A percentile compares a stretch with the other conserved stretches of the same genome.
phyloP scores from a whole-genome alignment of 192 early-diverging fungal species.

The Podila verticillata region DNA sequence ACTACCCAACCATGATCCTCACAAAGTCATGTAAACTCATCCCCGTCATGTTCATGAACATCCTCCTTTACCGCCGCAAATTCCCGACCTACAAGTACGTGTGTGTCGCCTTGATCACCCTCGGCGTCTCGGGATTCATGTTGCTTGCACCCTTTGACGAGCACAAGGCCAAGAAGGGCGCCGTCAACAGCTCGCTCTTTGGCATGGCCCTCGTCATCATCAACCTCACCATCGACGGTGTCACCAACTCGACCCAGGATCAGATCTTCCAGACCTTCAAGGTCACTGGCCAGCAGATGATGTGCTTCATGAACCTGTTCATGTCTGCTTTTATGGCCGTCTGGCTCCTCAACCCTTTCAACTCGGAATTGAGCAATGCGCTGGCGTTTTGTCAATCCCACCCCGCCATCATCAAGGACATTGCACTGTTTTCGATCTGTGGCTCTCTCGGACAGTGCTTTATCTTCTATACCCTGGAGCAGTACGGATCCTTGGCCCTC shows the following conservation, averaged over 20 bases:
- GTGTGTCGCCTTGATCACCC: conserved; percentile 87
- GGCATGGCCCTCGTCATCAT: conserved; percentile 85
- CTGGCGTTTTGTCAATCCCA: conserved; percentile 81
- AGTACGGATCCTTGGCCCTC: conserved; percentile 87
- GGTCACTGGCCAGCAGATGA: conserved; percentile 93
- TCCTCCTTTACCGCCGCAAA: conserved; percentile 86
- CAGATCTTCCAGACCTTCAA: conserved; percentile 87
- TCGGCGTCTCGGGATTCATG: conserved; percentile 94
- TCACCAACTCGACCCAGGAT: conserved; percentile 96
- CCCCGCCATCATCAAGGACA: conserved; percentile 83
- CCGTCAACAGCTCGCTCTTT: conserved; percentile 71
- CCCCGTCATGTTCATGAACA: conserved; percentile 96
- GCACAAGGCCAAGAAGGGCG: conserved; percentile 51
- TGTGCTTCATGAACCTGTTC: conserved; percentile 96
- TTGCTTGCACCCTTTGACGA: conserved; percentile 71
- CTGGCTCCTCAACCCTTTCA: conserved; percentile 86
- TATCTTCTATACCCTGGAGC: conserved; percentile 94
- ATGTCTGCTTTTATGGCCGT: conserved; percentile 73
- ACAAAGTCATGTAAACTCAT: conserved; percentile 98
- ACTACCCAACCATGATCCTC: conserved; percentile 97
- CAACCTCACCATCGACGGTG: conserved; percentile 92
- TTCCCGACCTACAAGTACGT: conserved; percentile 91
- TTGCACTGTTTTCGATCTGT: conserved; percentile 88
- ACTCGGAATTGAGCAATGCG: conserved; percentile 80
- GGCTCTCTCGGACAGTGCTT: conserved; percentile 98